phyloP scores from a whole-genome alignment of 2,329 filamentous ascomycete species.

The Coleophoma eucalyptorum region DNA sequence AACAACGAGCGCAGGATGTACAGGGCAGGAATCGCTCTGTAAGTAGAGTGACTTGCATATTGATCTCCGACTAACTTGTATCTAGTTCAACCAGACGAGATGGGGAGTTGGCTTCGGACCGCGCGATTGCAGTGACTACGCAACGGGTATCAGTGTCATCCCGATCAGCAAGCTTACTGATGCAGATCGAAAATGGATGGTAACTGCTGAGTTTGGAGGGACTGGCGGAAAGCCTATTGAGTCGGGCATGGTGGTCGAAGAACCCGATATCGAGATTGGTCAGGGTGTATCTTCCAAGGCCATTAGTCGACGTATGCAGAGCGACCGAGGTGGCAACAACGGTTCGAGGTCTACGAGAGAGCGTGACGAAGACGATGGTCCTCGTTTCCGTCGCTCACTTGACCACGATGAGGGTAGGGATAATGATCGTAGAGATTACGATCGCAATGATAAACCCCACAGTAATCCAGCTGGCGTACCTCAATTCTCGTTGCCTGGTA shows the following conservation, averaged over 20 bases:
- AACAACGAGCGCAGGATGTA: conserved; percentile 65
- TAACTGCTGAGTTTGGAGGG: conserved; percentile 89
- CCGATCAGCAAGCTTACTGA: conserved; percentile 91
- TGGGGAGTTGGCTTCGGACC: conserved; percentile 98
- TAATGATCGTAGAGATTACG: conserved; percentile 9
- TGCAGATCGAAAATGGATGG: conserved; percentile 95
- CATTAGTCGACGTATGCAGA: conserved; percentile 66
- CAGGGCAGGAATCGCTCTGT: conserved; percentile 20
- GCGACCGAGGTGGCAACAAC: conserved; percentile 61
- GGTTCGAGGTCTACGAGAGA: conserved; percentile 52
- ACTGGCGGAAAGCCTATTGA: conserved; percentile 82
- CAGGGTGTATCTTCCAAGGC: conserved; percentile 95
- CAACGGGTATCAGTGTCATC: conserved; percentile 86
- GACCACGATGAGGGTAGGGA: conserved; percentile 12
- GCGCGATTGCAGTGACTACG: conserved; percentile 94
- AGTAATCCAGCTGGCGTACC: conserved; percentile 12
- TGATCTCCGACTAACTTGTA: neutral
- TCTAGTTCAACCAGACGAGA: conserved; percentile 60
- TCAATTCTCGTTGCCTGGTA: conserved; percentile 8
- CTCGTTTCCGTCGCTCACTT: conserved; percentile 14
- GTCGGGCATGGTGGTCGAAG: conserved; percentile 83
- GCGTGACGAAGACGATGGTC: conserved; percentile 24
- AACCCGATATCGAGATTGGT: conserved; percentile 98
- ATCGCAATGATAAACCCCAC: conserved; percentile 5
- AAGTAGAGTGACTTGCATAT: neutral